Evolutionary conservation across 495 filamentous ascomycete species (phyloP).

Genomic region (Corynascus novoguineensis): DNA sequence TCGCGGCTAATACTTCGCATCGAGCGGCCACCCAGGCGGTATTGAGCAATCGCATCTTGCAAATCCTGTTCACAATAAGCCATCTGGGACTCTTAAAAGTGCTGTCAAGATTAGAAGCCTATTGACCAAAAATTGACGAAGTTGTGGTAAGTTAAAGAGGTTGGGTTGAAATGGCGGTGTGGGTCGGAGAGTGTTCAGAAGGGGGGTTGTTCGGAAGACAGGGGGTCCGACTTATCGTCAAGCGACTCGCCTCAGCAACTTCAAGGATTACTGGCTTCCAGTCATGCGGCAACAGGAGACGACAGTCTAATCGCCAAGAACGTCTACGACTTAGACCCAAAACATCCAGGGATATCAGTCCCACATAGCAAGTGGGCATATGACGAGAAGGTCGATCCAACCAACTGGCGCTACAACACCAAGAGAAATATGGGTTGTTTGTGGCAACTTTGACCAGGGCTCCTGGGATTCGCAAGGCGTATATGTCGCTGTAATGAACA

Average conservation of each 20-base stretch:
- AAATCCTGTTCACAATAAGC: slow-evolving; percentile 3
- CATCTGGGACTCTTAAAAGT: too few species aligned
- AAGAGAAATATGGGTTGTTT: background rate
- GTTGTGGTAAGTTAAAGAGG: background rate
- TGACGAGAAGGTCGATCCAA: slow-evolving; percentile 1
- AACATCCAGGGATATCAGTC: background rate
- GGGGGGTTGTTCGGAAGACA: too few species aligned
- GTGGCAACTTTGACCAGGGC: slow-evolving; percentile 2
- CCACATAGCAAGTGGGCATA: background rate
- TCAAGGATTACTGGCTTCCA: background rate
- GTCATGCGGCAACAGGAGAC: background rate
- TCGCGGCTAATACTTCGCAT: background rate
- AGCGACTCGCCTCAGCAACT: background rate
- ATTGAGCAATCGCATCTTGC: background rate
- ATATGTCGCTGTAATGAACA: background rate
- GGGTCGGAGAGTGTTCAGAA: too few species aligned
- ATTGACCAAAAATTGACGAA: too few species aligned
- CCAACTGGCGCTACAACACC: background rate
- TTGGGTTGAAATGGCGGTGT: background rate
- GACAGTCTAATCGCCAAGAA: background rate
- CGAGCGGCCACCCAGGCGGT: background rate
- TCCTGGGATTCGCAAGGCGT: background rate
- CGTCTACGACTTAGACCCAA: background rate
- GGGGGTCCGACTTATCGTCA: slow-evolving; percentile 30
- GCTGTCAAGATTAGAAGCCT: too few species aligned